Evolutionary conservation across 2,329 filamentous ascomycete species (phyloP).

Genomic region (Lachnellula cervina): DNA sequence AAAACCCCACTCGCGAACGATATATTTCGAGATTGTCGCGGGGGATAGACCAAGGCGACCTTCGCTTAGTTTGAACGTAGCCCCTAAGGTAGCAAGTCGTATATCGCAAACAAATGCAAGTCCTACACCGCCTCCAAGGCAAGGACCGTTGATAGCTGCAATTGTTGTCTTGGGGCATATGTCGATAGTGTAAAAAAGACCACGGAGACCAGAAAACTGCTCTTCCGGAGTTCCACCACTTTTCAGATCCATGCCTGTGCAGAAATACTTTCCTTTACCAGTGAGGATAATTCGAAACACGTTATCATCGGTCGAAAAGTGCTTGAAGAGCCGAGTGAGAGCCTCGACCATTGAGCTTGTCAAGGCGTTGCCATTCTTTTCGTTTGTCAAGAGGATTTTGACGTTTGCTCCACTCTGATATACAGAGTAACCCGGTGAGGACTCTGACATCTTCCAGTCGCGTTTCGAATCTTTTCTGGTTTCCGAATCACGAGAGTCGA

Average conservation of each 20-base stretch:
- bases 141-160: slow-evolving; percentile 38
- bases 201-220: slow-evolving; percentile 21
- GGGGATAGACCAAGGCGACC: slow-evolving; percentile 37
- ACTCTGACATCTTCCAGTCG: slow-evolving; percentile 7
- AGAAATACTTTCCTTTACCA: slow-evolving; percentile 37
- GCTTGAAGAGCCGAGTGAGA: slow-evolving; percentile 29
- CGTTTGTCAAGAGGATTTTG: slow-evolving; percentile 33
- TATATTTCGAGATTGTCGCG: slow-evolving; percentile 37
- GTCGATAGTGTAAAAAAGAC: slow-evolving; percentile 37
- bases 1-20: slow-evolving; percentile 37
- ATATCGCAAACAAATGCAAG: slow-evolving; percentile 41
- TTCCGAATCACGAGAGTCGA: no score
- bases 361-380: slow-evolving; percentile 37
- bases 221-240: neutral
- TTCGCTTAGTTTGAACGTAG: slow-evolving; percentile 35
- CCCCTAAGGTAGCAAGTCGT: slow-evolving; percentile 22
- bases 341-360: slow-evolving; percentile 34
- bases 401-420: slow-evolving; percentile 30
- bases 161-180: slow-evolving; percentile 38
- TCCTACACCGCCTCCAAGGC: slow-evolving; percentile 41
- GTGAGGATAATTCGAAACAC: slow-evolving; percentile 36
- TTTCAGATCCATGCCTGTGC: slow-evolving; percentile 38
- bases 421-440: slow-evolving; percentile 19
- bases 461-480: no score
- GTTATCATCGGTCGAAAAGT: slow-evolving; percentile 21